Base-by-base conservation (phyloP, 495 filamentous ascomycete species). In the Tuber umbilicatum region DNA sequence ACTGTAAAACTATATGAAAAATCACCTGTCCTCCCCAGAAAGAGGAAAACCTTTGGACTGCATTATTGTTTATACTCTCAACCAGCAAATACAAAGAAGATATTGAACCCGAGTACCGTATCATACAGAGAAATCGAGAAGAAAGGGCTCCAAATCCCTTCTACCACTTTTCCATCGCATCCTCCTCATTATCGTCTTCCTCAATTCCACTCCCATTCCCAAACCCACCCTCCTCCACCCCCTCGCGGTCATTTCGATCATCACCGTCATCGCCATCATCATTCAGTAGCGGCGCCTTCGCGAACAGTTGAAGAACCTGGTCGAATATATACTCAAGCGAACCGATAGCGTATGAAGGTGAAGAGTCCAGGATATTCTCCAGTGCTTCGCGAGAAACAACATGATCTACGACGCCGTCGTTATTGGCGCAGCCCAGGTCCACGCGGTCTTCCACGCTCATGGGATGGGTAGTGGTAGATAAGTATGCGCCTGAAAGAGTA, bases 271-370 rank as follows among this genome's bases (percentile, higher is more conserved):
- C 67, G 70, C 73, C 80, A 19, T 71, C 79, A 39, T 35, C 55
- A 7, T 35, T 47, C 31, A 70, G 16, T 55, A 81, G 68, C 9
- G 80, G 76, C 40, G 68, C 64, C 76, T 81, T 81, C n/a, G 72
- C 76, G 74, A 81, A 81, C 60, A 82, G 72, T 5, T 40, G 72
- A 55, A 82, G 39, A 45, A 82, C 79, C 70, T 78, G 73, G 47
- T 77, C 72, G 39, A 82, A 82, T 37, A 42, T 70, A 69, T 69
- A 74, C 38, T 79, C 71, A 27, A 81, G 68, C 31, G 74, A 73
- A 7, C 73, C 80, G 31, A 64, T 71, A 5, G 73, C 73, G 71
- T 81, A 81, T 37, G 73, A 71, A 37, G 76, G 76, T 0, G 75
- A n/a, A 19, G 50, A 71, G 70, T 82, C 80, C 31, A 81, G 75